Evolutionary conservation across 345 rosid genomes (phyloP), one percentile per base, ranked within the genome.

Genomic region (Aegle marmelos): DNA sequence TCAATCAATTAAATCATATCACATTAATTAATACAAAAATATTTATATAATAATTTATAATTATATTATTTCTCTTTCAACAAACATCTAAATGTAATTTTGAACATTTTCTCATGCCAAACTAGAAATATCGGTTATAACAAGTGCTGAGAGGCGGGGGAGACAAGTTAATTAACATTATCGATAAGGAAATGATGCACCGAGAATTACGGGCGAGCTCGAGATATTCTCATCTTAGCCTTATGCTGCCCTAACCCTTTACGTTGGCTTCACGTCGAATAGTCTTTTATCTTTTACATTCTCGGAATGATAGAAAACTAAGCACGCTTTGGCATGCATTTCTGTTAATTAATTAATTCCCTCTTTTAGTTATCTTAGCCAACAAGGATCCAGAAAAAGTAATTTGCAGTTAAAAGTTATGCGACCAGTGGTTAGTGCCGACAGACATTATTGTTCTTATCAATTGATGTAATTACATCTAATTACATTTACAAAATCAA

Each of bases 191-290:
- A 54, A 30, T 17, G 8, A 24, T 24, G 2, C 10, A 48, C 34
- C 83, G 72, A 71, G 62, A 80, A 73, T 78, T 76, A 41, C 73
- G 79, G 83, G 21, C 33, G 13, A 65, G 36, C 50, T 45, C 50
- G 17, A 65, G 3, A 53, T 4, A 53, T 21, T 63, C 24, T 25
- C 33, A 31, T 33, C 68, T 2, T 62, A 62, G 66, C 13, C 68
- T 13, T 62, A 62, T 37, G 37, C 5, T 11, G 31, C 68, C 68
- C 10, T 6, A 33, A 5, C 25, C 70, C 53, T 63, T 4, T 30
- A 13, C 50, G 50, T 28, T 63, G 25, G 80, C 92, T 86, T 86
- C 84, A 70, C 90, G 82, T 87, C 89, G 89, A 89, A 87, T 68
- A 82, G 84, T 83, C 79, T 61, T 65, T 22, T 21, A 27, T 68